Evolutionary conservation across 139 green algal species (phyloP).

Genomic region (Ettlia oleoabundans): DNA sequence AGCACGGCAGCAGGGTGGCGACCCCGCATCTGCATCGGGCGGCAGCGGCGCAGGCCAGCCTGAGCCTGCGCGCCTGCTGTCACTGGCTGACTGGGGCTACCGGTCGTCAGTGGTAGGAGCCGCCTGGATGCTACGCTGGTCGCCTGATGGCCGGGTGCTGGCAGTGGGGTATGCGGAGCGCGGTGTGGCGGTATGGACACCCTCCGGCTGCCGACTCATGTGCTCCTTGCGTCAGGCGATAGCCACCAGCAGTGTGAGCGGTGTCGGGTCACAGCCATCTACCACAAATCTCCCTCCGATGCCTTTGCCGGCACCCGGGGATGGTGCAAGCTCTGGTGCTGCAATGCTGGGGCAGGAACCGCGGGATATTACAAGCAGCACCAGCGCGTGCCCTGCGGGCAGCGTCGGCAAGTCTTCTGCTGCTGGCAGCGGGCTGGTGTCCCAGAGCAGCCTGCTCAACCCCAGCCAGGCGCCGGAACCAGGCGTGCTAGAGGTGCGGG

Average conservation of each 20-base stretch:
- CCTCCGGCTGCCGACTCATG: constrained; percentile 82
- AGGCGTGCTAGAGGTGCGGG: constrained; percentile 23
- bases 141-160: constrained; percentile 66
- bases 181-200: constrained; percentile 79
- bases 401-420: too few relatives aligned
- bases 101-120: constrained; percentile 41
- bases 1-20: neutral
- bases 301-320: neutral
- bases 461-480: constrained; percentile 1
- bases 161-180: constrained; percentile 71
- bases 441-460: neutral
- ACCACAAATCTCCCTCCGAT: too few relatives aligned
- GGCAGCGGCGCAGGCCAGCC: constrained; percentile 19
- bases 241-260: too few relatives aligned
- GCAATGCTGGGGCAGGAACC: too few relatives aligned
- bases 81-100: constrained; percentile 78
- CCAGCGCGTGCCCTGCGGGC: neutral
- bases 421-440: neutral
- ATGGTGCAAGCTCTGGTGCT: neutral
- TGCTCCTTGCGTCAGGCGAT: constrained; percentile 72
- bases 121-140: constrained; percentile 72
- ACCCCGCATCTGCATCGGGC: neutral
- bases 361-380: neutral
- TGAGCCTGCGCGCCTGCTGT: constrained; percentile 61
- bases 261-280: too few relatives aligned